Evolutionary conservation across 1,284 basidiomycete species (phyloP).

Genomic region (Vanrija sp.): DNA sequence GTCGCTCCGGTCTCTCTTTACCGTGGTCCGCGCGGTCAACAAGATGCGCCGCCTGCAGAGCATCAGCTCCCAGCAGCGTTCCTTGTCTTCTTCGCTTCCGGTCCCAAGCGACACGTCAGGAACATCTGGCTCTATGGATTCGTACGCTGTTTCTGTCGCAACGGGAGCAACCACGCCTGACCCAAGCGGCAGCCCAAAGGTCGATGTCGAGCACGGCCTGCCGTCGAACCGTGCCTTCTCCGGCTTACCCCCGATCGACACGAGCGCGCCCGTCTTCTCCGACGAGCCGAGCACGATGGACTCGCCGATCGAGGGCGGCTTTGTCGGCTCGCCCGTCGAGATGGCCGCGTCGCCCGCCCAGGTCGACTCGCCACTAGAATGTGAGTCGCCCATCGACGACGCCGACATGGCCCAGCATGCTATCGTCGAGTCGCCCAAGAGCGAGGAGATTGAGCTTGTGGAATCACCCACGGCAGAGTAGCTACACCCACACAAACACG

Average conservation of each 20-base stretch:
- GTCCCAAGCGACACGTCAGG: conserved; percentile 14
- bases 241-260: no score
- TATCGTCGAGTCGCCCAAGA: no score
- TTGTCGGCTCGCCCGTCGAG: background rate
- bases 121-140: conserved; percentile 41
- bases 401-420: background rate
- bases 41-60: conserved; percentile 8
- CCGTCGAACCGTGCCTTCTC: no score
- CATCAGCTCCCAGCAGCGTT: background rate
- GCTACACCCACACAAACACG: no score
- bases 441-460: no score
- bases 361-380: conserved; percentile 4
- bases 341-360: conserved; percentile 1
- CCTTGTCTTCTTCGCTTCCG: conserved; percentile 6
- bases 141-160: conserved; percentile 25
- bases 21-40: conserved; percentile 44
- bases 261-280: no score
- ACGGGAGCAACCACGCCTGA: background rate
- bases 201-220: no score
- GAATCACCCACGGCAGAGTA: no score
- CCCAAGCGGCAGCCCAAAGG: no score
- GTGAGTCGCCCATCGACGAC: background rate
- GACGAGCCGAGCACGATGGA: no score
- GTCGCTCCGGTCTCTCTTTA: conserved; percentile 40
- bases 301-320: background rate